phyloP scores from a whole-genome alignment of 345 rosid genomes.

The Moringa oleifera region DNA sequence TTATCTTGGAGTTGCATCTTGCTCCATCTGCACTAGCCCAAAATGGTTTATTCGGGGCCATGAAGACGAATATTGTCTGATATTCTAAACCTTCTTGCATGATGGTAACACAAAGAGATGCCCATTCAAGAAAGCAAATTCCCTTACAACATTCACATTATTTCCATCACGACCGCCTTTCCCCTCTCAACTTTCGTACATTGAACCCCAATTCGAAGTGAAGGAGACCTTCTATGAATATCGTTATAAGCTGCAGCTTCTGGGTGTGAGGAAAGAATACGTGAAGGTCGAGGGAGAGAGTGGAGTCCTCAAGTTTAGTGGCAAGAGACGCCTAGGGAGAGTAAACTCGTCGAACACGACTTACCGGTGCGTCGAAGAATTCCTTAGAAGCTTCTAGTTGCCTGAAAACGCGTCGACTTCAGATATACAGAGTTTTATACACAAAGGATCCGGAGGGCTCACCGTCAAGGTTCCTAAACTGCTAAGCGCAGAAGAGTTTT shows the following conservation, averaged over 20 bases:
- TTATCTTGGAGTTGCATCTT: no score
- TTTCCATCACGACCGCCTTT: no score
- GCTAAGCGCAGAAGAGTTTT: no score
- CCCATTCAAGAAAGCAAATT: no score
- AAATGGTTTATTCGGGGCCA: no score
- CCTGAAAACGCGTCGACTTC: slow-evolving; percentile 25
- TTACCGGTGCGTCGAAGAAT: slow-evolving; percentile 21
- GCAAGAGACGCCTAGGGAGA: slow-evolving; percentile 26
- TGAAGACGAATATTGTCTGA: no score
- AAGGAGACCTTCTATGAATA: slow-evolving; percentile 34
- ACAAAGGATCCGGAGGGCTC: slow-evolving; percentile 31
- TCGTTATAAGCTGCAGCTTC: slow-evolving; percentile 22
- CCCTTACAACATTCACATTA: no score
- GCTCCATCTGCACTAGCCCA: no score
- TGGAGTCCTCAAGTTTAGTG: slow-evolving; percentile 23
- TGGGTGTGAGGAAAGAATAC: slow-evolving; percentile 28
- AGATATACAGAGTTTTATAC: slow-evolving; percentile 18
- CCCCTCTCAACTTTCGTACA: background rate
- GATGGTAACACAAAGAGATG: no score
- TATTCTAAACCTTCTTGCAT: no score
- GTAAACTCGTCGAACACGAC: slow-evolving; percentile 18
- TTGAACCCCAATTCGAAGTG: slow-evolving; percentile 19
- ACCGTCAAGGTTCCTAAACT: slow-evolving; percentile 34
- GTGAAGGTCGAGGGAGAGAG: slow-evolving; percentile 35
- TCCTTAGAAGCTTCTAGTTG: slow-evolving; percentile 22